Evolutionary conservation across 768 basidiomycete genomes (phyloP).

Genomic region (Lactifluus rugatus): DNA sequence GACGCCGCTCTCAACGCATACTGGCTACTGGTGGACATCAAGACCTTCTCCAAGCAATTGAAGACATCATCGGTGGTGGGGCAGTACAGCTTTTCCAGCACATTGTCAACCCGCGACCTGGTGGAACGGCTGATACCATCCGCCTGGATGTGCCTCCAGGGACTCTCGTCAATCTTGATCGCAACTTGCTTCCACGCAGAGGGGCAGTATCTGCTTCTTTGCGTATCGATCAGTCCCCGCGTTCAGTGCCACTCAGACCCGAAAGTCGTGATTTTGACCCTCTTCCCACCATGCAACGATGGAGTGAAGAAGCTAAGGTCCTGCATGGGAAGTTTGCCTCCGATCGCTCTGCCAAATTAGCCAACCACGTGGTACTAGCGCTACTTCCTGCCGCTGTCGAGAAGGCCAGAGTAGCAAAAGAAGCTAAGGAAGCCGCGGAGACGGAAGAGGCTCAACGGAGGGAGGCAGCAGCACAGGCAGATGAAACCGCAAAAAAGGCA

Average conservation of each 20-base stretch:
- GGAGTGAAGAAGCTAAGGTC: constrained; percentile 82
- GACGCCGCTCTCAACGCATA: constrained; percentile 34
- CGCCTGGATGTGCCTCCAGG: constrained; percentile 68
- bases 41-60: constrained; percentile 67
- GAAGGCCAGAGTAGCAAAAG: constrained; percentile 35
- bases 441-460: constrained; percentile 37
- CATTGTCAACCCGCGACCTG: constrained; percentile 51
- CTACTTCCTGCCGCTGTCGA: constrained; percentile 75
- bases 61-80: constrained; percentile 72
- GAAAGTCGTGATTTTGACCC: constrained; percentile 67
- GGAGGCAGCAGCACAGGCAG: constrained; percentile 29
- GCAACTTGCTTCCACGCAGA: constrained; percentile 39
- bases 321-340: constrained; percentile 65
- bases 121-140: constrained; percentile 53
- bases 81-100: constrained; percentile 80
- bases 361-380: constrained; percentile 61
- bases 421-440: constrained; percentile 43
- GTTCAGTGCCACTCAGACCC: constrained; percentile 29
- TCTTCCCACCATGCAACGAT: constrained; percentile 72
- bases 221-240: constrained; percentile 48
- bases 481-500: constrained; percentile 28
- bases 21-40: constrained; percentile 32
- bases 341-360: constrained; percentile 55
- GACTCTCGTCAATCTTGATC: constrained; percentile 50
- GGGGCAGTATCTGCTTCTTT: constrained; percentile 44